A percentile compares a stretch with the other conserved stretches of the same genome.
Evolutionary conservation across 768 basidiomycete species (phyloP).

Genomic region (Pisolithus albus): DNA sequence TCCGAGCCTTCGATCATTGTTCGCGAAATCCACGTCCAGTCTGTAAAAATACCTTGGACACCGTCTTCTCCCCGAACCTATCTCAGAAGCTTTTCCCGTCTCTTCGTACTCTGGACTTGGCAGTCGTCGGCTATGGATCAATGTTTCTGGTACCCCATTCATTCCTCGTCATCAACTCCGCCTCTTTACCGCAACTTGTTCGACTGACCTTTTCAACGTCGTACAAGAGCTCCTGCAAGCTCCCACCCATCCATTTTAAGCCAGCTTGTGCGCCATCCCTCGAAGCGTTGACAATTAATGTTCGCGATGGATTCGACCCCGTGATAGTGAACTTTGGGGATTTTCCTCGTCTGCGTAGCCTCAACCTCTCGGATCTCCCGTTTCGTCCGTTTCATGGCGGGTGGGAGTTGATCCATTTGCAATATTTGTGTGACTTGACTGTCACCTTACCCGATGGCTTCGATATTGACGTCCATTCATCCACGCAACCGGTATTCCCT

Average conservation of each 20-base stretch:
- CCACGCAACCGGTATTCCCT: constrained; percentile 12
- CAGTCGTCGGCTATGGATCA: constrained; percentile 17
- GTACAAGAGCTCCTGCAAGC: accelerated
- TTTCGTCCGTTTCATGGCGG: constrained; percentile 17
- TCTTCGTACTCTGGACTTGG: constrained; percentile 20
- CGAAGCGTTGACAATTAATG: constrained; percentile 14
- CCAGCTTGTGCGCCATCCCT: no score
- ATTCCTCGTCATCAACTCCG: constrained; percentile 11
- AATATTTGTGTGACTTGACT: constrained; percentile 17
- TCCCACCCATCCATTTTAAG: no score
- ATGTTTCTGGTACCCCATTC: constrained; percentile 2
- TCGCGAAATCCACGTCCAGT: constrained; percentile 17
- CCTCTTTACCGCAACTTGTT: no score
- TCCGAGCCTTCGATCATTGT: constrained; percentile 16
- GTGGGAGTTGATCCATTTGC: constrained; percentile 14
- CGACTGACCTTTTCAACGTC: no score
- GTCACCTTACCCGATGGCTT: constrained; percentile 17
- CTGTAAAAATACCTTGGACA: constrained; percentile 14
- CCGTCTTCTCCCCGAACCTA: constrained; percentile 14
- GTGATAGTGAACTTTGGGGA: constrained; percentile 8
- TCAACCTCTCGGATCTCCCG: constrained; percentile 20
- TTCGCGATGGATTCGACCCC: constrained; percentile 11
- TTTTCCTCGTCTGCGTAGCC: constrained; percentile 16
- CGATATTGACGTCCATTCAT: constrained; percentile 1
- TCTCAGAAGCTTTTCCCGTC: constrained; percentile 18